Evolutionary conservation across 2,329 filamentous ascomycete genomes (phyloP), one percentile per base, ranked within the genome.

Genomic region (Fusarium musae): DNA sequence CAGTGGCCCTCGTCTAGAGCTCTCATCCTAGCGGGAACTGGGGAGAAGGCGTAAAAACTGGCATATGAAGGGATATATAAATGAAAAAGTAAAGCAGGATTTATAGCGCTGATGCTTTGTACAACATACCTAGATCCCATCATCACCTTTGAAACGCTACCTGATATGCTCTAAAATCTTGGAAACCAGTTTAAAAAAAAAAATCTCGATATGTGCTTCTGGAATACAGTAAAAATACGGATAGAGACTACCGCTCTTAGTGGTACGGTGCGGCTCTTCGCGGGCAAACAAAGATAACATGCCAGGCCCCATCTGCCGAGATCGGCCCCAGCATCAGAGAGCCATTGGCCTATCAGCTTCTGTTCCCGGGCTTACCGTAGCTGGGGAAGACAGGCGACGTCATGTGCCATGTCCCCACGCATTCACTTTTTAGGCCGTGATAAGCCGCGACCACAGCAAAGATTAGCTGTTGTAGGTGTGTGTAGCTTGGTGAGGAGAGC

Each of bases 401-500:
- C 76, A 78, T 77, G 76, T 72, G 75, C 53, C 50, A 53, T 61
- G 52, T 42, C 66, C 59, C 74, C 71, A 60, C 62, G 58, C 66
- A 57, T 46, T 64, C 23, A 50, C 53, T 63, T 37, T 66, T 72
- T 72, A 78, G 77, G 75, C 78, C 78, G 78, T 72, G 72, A 77
- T 78, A 80, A 80, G 75, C 78, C 78, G 78, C 78, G 66, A 68
- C 23, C 40, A 32, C n/a, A 46, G 56, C 49, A 52, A 53, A 74
- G 60, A 67, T 60, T 69, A 59, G 44, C 65, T 69, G 23, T 12
- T 54, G 50, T n/a, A 43, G 43, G 46, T 26, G 21, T 26, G 26
- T 37, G 63, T 54, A 64, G 59, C 34, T 54, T 60, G 40, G 58
- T 68, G 67, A 40, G 59, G 42, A 53, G 44, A 60, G 36, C 11